These are phyloP conservation scores for Prinsepia uniflora DNA, from an alignment of 306 rosid genomes.

Conservation along the genomic window DNA sequence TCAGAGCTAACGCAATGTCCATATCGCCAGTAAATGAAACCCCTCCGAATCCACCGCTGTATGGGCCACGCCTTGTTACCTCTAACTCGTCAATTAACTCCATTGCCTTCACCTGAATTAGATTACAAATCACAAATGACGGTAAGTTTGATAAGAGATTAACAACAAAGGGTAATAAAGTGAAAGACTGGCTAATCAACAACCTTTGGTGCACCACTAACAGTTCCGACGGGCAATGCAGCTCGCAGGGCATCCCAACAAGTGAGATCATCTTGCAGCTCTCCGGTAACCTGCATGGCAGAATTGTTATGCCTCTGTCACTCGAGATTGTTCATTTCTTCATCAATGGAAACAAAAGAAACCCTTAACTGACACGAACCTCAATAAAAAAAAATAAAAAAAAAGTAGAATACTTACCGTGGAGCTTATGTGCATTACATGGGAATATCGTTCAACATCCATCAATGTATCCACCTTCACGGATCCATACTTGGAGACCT, in stretches of 20 bases:
- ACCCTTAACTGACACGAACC: neutral
- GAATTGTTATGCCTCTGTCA: conserved; percentile 1
- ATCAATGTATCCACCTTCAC: conserved; percentile 78
- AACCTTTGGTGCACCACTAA: conserved; percentile 92
- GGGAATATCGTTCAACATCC: conserved; percentile 76
- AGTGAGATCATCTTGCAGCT: conserved; percentile 54
- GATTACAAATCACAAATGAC: conserved; percentile 13
- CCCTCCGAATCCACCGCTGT: conserved; percentile 76
- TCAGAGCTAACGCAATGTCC: conserved; percentile 79
- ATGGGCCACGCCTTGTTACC: conserved; percentile 65
- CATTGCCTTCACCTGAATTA: conserved; percentile 78
- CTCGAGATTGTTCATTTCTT: neutral
- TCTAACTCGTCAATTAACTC: conserved; percentile 74
- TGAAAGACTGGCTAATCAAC: neutral
- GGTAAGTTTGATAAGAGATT: neutral
- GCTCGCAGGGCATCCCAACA: conserved; percentile 78
- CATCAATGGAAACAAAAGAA: neutral
- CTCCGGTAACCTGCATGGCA: conserved; percentile 61
- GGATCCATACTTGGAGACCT: conserved; percentile 70
- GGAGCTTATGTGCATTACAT: conserved; percentile 96
- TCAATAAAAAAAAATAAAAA: neutral
- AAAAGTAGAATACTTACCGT: conserved; percentile 44
- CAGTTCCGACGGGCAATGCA: conserved; percentile 85
- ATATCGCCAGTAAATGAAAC: conserved; percentile 58
- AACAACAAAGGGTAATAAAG: neutral